These are phyloP conservation scores for Dichotomopilus funicola DNA, from an alignment of 2,329 filamentous ascomycete genomes.

Conservation along the genomic window DNA sequence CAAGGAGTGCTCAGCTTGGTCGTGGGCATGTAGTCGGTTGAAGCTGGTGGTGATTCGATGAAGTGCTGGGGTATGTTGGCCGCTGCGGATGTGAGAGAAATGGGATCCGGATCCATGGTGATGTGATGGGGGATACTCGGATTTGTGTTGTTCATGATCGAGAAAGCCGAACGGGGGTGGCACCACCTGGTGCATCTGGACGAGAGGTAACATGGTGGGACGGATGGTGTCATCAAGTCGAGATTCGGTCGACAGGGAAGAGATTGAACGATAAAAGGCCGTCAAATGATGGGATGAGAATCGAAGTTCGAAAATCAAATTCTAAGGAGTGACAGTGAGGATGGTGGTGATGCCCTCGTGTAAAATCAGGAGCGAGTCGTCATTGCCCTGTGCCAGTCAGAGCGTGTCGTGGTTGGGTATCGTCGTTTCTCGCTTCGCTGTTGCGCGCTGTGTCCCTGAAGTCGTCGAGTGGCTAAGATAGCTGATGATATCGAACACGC, in stretches of 20 bases:
- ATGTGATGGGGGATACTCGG: constrained; percentile 25
- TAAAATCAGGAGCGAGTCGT: constrained; percentile 7
- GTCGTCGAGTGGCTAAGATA: too few species aligned
- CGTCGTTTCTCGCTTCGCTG: background rate
- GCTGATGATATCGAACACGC: too few species aligned
- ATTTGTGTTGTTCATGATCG: constrained; percentile 31
- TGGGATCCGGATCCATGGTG: constrained; percentile 21
- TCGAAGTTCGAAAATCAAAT: constrained; percentile 2
- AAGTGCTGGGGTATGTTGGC: constrained; percentile 28
- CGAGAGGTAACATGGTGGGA: constrained; percentile 42
- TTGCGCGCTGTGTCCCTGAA: background rate
- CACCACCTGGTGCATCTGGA: constrained; percentile 48
- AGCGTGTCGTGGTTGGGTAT: constrained; percentile 2
- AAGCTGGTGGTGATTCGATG: constrained; percentile 28
- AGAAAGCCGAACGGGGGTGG: constrained; percentile 35
- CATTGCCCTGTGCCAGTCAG: constrained; percentile 9
- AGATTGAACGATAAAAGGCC: background rate
- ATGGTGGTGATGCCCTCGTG: background rate
- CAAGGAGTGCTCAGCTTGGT: constrained; percentile 63
- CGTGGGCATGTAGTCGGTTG: constrained; percentile 22
- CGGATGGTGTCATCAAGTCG: constrained; percentile 11
- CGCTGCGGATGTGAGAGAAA: constrained; percentile 28
- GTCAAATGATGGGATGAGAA: background rate
- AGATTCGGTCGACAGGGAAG: too few species aligned
- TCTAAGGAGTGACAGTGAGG: constrained; percentile 12